A percentile compares a stretch with the other conserved stretches of the same genome.
phyloP scores from a whole-genome alignment of 2,329 filamentous ascomycete genomes.

The Ceratocystis lukuohia region DNA sequence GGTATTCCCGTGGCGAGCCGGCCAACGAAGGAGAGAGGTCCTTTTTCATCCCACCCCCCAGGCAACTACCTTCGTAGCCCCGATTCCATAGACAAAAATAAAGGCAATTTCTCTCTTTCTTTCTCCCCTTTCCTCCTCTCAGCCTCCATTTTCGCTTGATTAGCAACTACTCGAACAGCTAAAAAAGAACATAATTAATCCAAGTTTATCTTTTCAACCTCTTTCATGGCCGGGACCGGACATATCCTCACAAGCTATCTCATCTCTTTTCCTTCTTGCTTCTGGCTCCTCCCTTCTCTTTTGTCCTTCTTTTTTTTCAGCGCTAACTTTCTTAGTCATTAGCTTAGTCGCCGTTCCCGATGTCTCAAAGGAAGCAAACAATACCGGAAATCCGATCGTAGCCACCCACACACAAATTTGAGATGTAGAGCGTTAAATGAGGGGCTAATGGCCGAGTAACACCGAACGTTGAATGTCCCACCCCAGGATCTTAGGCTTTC shows the following conservation, averaged over 20 bases:
- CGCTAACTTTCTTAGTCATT: neutral
- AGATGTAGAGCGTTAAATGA: neutral
- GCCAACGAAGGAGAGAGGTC: neutral
- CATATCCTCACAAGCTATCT: neutral
- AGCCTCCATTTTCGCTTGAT: neutral
- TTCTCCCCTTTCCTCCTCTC: neutral
- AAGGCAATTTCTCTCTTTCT: neutral
- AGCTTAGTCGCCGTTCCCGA: neutral
- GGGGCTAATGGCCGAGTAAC: neutral
- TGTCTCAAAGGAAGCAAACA: constrained; percentile 1
- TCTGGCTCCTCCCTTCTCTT: neutral
- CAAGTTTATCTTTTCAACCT: neutral
- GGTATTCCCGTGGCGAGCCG: neutral
- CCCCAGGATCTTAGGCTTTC: neutral
- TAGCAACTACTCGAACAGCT: neutral
- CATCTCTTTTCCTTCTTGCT: neutral
- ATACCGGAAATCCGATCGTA: constrained; percentile 6
- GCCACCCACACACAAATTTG: neutral
- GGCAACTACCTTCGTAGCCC: neutral
- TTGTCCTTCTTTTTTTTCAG: neutral
- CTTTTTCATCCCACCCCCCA: neutral
- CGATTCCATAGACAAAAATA: neutral
- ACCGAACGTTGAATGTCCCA: neutral
- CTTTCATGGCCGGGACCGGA: neutral
- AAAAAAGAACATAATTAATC: neutral